phyloP scores from a whole-genome alignment of 1,284 basidiomycete species.

The Ceratobasidium sp. region DNA sequence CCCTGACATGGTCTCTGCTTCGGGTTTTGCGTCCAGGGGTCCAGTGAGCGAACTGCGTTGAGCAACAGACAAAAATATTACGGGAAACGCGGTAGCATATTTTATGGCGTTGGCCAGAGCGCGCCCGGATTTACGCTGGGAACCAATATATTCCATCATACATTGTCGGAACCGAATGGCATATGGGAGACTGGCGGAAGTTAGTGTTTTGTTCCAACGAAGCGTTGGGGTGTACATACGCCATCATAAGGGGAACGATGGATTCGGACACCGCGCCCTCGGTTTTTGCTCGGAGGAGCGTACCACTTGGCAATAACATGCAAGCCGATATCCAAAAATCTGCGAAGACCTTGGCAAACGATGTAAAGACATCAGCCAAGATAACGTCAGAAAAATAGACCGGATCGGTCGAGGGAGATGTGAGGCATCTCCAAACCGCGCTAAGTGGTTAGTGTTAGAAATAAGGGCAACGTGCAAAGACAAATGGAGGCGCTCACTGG shows the following conservation, averaged over 20 bases:
- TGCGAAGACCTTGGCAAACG: constrained; percentile 95
- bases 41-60: constrained; percentile 66
- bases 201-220: constrained; percentile 36
- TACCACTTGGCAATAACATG: constrained; percentile 84
- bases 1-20: constrained; percentile 28
- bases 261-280: constrained; percentile 74
- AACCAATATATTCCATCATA: constrained; percentile 83
- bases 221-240: constrained; percentile 64
- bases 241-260: constrained; percentile 87
- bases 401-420: constrained; percentile 71
- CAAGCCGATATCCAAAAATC: constrained; percentile 91
- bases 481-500: constrained; percentile 64
- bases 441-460: constrained; percentile 58
- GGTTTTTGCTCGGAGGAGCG: constrained; percentile 72
- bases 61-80: constrained; percentile 92
- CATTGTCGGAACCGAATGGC: constrained; percentile 94
- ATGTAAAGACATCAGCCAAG: constrained; percentile 95
- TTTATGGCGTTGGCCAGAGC: constrained; percentile 96
- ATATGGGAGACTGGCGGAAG: constrained; percentile 83
- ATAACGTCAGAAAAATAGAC: constrained; percentile 94
- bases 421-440: constrained; percentile 78
- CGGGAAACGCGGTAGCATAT: constrained; percentile 98
- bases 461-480: constrained; percentile 3
- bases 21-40: constrained; percentile 37
- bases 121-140: constrained; percentile 73